phyloP scores from a whole-genome alignment of 768 basidiomycete species.

The Panaeolus cyanescens region DNA sequence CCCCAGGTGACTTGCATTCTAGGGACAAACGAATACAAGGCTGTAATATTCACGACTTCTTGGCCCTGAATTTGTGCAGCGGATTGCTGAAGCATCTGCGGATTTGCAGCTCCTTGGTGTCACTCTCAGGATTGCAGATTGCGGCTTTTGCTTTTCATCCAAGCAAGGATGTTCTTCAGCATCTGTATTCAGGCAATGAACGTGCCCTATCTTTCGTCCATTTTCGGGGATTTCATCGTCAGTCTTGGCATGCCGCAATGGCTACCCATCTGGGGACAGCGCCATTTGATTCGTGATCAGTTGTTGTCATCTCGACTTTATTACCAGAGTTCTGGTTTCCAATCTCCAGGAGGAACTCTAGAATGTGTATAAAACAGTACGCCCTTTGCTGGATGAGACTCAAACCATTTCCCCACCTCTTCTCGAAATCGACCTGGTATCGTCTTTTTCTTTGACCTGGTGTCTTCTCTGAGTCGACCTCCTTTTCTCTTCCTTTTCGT shows the following conservation, averaged over 20 bases:
- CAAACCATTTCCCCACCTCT: neutral
- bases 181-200: too few relatives aligned
- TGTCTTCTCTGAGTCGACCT: slow-evolving; percentile 1
- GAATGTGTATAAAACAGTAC: neutral
- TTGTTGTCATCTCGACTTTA: neutral
- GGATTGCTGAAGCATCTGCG: too few relatives aligned
- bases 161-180: too few relatives aligned
- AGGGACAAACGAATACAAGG: too few relatives aligned
- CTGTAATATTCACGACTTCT: too few relatives aligned
- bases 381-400: neutral
- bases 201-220: too few relatives aligned
- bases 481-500: neutral
- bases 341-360: neutral
- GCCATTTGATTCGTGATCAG: neutral
- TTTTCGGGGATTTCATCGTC: neutral
- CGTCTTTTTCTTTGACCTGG: neutral
- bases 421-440: neutral
- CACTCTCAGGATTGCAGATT: too few relatives aligned
- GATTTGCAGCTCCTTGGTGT: too few relatives aligned
- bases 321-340: neutral
- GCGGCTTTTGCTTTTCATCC: too few relatives aligned
- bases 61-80: too few relatives aligned
- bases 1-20: too few relatives aligned
- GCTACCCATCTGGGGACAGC: neutral
- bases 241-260: neutral